Evolutionary conservation across 352 stramenopile species (phyloP), one percentile per base, ranked within the genome.

Genomic region (Pythium utonaiense): DNA sequence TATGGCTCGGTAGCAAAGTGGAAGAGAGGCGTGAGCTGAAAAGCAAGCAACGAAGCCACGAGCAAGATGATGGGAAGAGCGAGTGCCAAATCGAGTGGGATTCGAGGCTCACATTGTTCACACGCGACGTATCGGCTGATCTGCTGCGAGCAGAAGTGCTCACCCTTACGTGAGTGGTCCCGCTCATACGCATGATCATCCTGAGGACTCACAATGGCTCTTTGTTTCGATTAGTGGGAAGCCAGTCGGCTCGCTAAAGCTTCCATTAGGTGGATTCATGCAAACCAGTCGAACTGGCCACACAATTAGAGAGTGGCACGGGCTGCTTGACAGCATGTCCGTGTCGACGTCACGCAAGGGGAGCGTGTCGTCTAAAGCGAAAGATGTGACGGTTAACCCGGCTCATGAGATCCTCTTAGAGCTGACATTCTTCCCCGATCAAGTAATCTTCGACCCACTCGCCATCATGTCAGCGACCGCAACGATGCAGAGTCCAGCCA

Each of bases 1-100:
- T 85, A 4, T 85, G 76, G 71, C n/a, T 85, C 16, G 66, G 25
- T 25, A 79, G 68, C 21, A 53, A 40, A 12, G 19, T 79, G 0
- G 66, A 83, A 22, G 62, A 77, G 12, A 66, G 64, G 14, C 62
- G 57, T 22, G 67, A 76, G 27, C 6, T 78, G 17, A 74, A 68
- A 22, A 78, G 73, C 19, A 71, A 66, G 22, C 9, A 45, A 3
- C 27, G 24, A 13, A 22, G 6, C 1, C 52, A 52, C 12, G 53
- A 57, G 3, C 47, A 60, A 3, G 22, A 41, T 7, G 54, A 40
- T 12, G 22, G 22, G 34, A 50, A 34, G 17, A 55, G 13, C 28
- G 61, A 60, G 25, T 57, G 21, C 24, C 27, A 62, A 34, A 52
- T 59, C 17, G 22, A 66, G 3, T 85, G 71, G 71, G 74, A 85